Evolutionary conservation across 139 green algal genomes (phyloP).

Genomic region (Monoraphidium neglectum): DNA sequence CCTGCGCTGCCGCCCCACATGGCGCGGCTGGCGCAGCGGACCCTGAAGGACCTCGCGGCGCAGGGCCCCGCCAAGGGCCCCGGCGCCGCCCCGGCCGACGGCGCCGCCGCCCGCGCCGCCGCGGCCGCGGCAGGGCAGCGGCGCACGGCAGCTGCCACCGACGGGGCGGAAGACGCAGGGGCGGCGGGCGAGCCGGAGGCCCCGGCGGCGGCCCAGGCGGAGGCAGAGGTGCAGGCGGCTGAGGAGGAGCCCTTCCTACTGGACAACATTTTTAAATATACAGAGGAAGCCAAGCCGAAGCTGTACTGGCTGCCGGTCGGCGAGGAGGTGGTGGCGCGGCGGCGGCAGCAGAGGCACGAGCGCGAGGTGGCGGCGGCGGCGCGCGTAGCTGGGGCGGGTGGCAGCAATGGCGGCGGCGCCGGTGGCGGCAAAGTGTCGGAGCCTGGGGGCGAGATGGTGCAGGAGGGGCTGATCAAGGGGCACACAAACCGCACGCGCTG

Average conservation of each 20-base stretch:
- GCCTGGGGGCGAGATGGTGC: too few relatives aligned
- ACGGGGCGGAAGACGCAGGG: background rate
- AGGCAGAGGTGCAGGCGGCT: background rate
- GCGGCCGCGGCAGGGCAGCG: background rate
- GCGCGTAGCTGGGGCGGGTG: too few relatives aligned
- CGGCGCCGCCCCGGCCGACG: background rate
- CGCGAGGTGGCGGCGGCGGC: too few relatives aligned
- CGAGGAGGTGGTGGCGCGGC: conserved; percentile 21
- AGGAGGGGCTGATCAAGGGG: too few relatives aligned
- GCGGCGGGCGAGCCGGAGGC: background rate
- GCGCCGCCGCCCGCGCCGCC: conserved; percentile 1
- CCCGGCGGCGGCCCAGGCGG: background rate
- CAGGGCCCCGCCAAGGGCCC: too few relatives aligned
- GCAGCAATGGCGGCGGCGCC: too few relatives aligned
- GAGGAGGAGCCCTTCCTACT: conserved; percentile 6
- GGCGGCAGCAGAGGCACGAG: background rate
- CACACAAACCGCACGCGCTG: too few relatives aligned
- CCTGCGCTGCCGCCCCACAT: too few relatives aligned
- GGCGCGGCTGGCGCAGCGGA: too few relatives aligned
- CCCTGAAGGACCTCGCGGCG: too few relatives aligned
- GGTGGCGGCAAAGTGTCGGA: too few relatives aligned
- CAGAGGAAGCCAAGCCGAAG: conserved; percentile 8
- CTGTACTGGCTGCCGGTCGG: conserved; percentile 28
- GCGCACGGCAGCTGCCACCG: background rate
- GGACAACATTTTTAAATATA: conserved; percentile 28